Evolutionary conservation across 805 yeast genomes (phyloP), one percentile per base, ranked within the genome.

Genomic region (Nakazawaea anatomiae): DNA sequence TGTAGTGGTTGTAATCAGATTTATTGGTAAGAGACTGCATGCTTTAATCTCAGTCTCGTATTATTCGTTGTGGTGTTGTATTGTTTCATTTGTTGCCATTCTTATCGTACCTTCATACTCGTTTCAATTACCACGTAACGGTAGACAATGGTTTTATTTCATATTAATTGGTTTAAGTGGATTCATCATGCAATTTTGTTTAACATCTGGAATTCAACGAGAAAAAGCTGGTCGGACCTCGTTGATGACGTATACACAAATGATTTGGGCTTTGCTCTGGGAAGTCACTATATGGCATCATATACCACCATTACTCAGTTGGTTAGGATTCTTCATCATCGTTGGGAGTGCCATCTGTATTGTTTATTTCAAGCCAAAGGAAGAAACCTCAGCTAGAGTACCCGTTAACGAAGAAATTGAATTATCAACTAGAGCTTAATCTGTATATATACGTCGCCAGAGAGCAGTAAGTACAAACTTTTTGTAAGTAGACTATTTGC

Each of bases 141-240:
- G 57, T 1, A 70, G 70, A 58, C 92, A 88, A 64, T 87, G 96
- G 94, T 55, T 69, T 2, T 67, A 87, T 25, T 75, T 90, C 55
- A 50, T 68, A 1, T 62, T 75, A 27, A 74, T 89, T 52, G 96
- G 96, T 2, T 54, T 85, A 2, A 75, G 87, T 48, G 97, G 97
- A 0, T 91, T 90, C 65, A 67, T 82, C 53, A 86, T 85, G 83
- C 97, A 91, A 64, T 83, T 82, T 59, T 69, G 84, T 38, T 66
- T 87, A 45, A 87, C 97, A 0, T 81, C 88, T 7, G 97, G 96
- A 0, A 77, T 90, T 47, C 96, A 89, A 63, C 72, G 88, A 50
- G 96, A 87, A 55, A 76, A 74, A 53, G 95, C 96, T 0, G 82
- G 89, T 4, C 75, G 87, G 51, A 88, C 90, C 0, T 75, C 91